A percentile compares a stretch with the other conserved stretches of the same genome.
Evolutionary conservation across 768 basidiomycete species (phyloP).

Genomic region (Amanita muscaria): DNA sequence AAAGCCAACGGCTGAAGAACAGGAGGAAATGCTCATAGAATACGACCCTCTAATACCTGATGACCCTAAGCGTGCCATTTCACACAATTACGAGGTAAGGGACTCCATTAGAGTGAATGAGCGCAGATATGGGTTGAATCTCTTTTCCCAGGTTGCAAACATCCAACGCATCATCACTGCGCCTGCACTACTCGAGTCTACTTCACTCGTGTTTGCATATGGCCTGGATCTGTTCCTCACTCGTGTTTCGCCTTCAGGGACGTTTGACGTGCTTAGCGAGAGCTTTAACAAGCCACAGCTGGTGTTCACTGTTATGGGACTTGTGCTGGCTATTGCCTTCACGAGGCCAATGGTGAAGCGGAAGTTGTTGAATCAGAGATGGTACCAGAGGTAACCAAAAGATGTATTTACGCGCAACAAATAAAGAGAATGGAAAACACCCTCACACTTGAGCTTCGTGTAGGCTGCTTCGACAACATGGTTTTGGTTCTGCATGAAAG

Average conservation of each 20-base stretch:
- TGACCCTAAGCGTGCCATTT: conserved; percentile 49
- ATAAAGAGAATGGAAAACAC: too few species aligned
- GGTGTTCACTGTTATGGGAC: conserved; percentile 66
- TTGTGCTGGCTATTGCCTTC: conserved; percentile 69
- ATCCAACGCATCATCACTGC: conserved; percentile 65
- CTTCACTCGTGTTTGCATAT: conserved; percentile 77
- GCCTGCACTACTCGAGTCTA: conserved; percentile 85
- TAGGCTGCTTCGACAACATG: too few species aligned
- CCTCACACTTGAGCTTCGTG: too few species aligned
- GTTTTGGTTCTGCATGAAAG: too few species aligned
- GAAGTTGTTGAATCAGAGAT: conserved; percentile 59
- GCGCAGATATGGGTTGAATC: background rate
- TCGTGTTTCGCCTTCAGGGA: conserved; percentile 75
- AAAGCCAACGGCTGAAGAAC: conserved; percentile 68
- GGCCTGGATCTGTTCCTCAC: conserved; percentile 89
- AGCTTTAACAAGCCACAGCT: conserved; percentile 92
- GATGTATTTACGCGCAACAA: too few species aligned
- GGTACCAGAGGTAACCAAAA: conserved; percentile 54
- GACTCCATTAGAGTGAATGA: background rate
- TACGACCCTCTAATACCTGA: conserved; percentile 76
- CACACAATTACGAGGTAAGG: conserved; percentile 38
- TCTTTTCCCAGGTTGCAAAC: conserved; percentile 49
- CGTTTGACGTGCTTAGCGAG: conserved; percentile 89
- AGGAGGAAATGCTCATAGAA: conserved; percentile 77
- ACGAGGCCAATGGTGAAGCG: conserved; percentile 72